Evolutionary conservation across 2,329 filamentous ascomycete genomes (phyloP).

Genomic region (Trichophyton schoenleinii): DNA sequence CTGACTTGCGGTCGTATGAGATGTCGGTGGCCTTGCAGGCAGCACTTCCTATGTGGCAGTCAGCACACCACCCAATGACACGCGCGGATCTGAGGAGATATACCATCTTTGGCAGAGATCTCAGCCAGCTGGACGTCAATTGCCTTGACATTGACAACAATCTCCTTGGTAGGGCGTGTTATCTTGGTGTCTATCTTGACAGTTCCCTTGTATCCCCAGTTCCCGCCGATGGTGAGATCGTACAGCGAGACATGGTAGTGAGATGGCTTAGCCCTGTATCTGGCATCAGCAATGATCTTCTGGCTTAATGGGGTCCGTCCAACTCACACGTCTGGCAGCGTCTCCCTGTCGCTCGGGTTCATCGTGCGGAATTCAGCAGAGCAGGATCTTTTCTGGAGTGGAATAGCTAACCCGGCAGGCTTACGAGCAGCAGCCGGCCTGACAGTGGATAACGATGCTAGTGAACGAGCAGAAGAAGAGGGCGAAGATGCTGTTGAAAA

Average conservation of each 20-base stretch:
- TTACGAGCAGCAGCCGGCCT: constrained; percentile 9
- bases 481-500: constrained; percentile 11
- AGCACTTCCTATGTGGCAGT: constrained; percentile 6
- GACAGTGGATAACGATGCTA: constrained; percentile 11
- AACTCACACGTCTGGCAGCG: constrained; percentile 34
- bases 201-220: constrained; percentile 73
- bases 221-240: constrained; percentile 58
- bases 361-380: constrained; percentile 32
- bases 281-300: not conserved
- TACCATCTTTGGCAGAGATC: constrained; percentile 25
- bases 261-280: constrained; percentile 56
- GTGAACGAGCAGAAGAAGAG: constrained; percentile 11
- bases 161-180: constrained; percentile 56
- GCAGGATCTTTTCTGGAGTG: constrained; percentile 23
- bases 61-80: not conserved
- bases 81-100: not conserved
- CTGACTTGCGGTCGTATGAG: constrained; percentile 68
- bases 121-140: constrained; percentile 57
- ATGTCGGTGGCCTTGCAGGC: constrained; percentile 49
- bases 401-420: constrained; percentile 11
- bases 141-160: constrained; percentile 76
- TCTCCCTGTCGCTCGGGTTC: constrained; percentile 33
- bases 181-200: constrained; percentile 71
- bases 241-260: constrained; percentile 77
- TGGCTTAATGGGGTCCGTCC: not conserved